phyloP scores from a whole-genome alignment of 2,329 filamentous ascomycete genomes.

The Aspergillus piperis region DNA sequence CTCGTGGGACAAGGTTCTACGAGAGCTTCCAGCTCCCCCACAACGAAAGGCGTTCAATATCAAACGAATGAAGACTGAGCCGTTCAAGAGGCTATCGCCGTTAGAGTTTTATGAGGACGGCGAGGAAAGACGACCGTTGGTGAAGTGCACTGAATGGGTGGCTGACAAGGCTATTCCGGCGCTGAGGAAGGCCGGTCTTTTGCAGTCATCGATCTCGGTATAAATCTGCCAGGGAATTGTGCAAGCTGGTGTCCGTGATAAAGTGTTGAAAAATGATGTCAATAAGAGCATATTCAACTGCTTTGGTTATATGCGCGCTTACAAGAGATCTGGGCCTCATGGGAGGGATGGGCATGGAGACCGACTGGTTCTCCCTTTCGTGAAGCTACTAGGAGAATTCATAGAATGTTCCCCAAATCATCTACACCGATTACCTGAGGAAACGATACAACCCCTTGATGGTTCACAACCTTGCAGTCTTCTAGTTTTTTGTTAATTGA shows the following conservation, averaged over 20 bases:
- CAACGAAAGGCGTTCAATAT: constrained; percentile 17
- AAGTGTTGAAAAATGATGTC: too few relatives aligned
- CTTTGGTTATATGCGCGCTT: too few relatives aligned
- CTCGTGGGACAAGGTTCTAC: constrained; percentile 5
- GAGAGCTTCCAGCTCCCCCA: constrained; percentile 8
- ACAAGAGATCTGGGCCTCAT: too few relatives aligned
- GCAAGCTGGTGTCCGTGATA: background rate
- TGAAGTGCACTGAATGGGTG: constrained; percentile 22
- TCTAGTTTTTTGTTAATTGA: too few relatives aligned
- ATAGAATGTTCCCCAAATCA: too few relatives aligned
- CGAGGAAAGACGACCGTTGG: constrained; percentile 4
- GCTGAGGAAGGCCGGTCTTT: constrained; percentile 3
- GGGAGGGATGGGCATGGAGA: too few relatives aligned
- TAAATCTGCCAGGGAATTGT: background rate
- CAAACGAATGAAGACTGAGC: constrained; percentile 16
- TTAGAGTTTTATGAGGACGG: constrained; percentile 12
- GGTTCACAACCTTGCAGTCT: too few relatives aligned
- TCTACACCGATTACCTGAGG: too few relatives aligned
- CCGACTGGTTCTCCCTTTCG: too few relatives aligned
- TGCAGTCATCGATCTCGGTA: background rate
- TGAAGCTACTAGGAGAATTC: too few relatives aligned
- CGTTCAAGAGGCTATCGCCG: constrained; percentile 9
- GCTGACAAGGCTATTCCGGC: constrained; percentile 15
- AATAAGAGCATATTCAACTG: too few relatives aligned
- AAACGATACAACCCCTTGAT: too few relatives aligned